Base-by-base conservation (phyloP, 495 filamentous ascomycete genomes). In the Aspergillus indologenus region DNA sequence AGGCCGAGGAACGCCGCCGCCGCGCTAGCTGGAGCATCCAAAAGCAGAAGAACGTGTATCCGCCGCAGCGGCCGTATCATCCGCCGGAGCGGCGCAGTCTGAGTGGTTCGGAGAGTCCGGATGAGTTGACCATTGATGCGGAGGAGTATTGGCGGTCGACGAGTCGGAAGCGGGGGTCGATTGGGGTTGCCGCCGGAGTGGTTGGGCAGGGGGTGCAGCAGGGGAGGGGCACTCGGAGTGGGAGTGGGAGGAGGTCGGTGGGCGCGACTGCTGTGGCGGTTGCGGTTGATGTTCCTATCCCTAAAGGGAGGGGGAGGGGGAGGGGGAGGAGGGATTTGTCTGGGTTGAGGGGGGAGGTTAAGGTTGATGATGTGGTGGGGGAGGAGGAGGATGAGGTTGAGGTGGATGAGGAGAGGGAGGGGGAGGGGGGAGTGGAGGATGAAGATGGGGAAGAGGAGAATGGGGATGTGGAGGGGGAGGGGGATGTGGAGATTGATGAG, bases 81-180 rank as follows among this genome's bases (percentile, higher is more conserved):
- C 34, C 68, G 62, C 9, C 56, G 72, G 15, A 2, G 34, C 65
- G 68, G 40, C 70, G 68, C 42, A 68, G 61, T 17, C 67, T 65
- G 53, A 69, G 66, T 34, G 67, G 67, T 17, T 74, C 75, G 2
- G 77, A 79, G 19, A 79, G 77, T 51, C 71, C 78, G 2, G 79
- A 81, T 63, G 79, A 81, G 45, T 60, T 77, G 49, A 67, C 71
- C 34, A 69, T 72, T 26, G 73, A 78, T 48, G 72, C 70, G 1
- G 72, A 72, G 22, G 75, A 63, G 7, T 78, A 76, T 42, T 79
- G 76, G 76, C 67, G 34, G 7, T 40, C 34, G 34, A 40, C 34
- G 7, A 15, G 34, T 4, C 2, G 34, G 34, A 14, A 8, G 34
- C 6, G 34, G 5, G 34, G 34, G 34, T 40, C 34, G 34, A 2